Base-by-base conservation (phyloP, 768 basidiomycete genomes). In the Termitomyces sp. region DNA sequence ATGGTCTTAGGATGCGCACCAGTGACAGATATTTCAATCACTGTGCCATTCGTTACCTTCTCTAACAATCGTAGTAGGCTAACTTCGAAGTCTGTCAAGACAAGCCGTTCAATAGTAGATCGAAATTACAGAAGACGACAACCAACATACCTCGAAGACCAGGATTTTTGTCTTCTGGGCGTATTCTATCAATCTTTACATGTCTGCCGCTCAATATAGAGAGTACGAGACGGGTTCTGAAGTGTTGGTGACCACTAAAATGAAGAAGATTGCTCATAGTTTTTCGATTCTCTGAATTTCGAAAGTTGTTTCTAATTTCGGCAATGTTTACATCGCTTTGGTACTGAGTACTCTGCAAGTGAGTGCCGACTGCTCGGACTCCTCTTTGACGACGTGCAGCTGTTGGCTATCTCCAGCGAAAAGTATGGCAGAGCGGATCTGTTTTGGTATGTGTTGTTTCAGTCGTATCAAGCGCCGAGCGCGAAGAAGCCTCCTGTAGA, bases 21-120 rank as follows among this genome's bases (percentile, higher is more conserved):
- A 22, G 97, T 98, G 7, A 95, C 88, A 2, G 94, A 96, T 52
- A 99, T 98, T 70, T 98, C 97, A 59, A 98, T 90, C 29, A 92
- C 74, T 5, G 92, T 92, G 2, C 96, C 97, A 78, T 98, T 98
- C 3, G 94, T 95, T 4, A 91, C 76, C 64, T 92, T 93, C 69
- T 98, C 95, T 34, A 98, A 66, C 16, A 98, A 73, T 47, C 96
- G 79, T 44, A 99, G 72, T 26, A 98, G 78, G 66, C 90, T 94
- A 49, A 96, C 85, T 76, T 99, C 97, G 71, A 87, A 96, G 71
- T 98, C 95, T 92, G 65, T 10, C 29, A 45, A 57, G 33, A 22
- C 9, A 42, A 53, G 24, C 33, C 29, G 33, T 54, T 46, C 31
- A 56, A 18, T 51, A 20, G 55, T 53, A 20, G 55, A 39, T 9